Conservation (phyloP, 2,329 filamentous ascomycete genomes). For the Cordyceps militaris region DNA sequence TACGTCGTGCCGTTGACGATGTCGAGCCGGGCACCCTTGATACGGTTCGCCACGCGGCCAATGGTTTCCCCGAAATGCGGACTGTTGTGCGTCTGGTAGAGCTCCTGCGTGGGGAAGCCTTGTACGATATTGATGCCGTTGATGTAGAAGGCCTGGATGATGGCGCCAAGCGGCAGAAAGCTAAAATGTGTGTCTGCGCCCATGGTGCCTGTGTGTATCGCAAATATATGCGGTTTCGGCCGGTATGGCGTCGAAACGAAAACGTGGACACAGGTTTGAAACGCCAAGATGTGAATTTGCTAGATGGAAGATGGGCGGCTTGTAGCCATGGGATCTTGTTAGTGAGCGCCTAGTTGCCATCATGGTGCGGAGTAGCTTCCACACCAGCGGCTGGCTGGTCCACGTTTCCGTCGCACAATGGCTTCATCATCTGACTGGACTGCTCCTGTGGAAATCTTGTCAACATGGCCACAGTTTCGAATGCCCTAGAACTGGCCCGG, state of each 20-base stretch:
- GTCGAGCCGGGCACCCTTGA: slow-evolving; percentile 63
- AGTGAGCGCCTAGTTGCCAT: background rate
- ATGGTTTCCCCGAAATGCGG: slow-evolving; percentile 92
- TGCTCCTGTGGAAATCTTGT: background rate
- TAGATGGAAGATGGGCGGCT: slow-evolving; percentile 17
- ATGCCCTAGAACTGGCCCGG: background rate
- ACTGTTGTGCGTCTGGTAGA: slow-evolving; percentile 67
- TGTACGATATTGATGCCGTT: slow-evolving; percentile 81
- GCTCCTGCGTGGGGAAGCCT: slow-evolving; percentile 67
- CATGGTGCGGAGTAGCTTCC: slow-evolving; percentile 7
- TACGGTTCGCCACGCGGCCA: slow-evolving; percentile 75
- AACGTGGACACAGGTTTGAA: background rate
- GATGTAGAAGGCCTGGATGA: slow-evolving; percentile 74
- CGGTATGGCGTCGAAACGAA: background rate
- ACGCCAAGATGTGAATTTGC: background rate
- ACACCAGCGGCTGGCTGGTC: background rate
- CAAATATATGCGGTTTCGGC: background rate
- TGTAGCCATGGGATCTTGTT: background rate
- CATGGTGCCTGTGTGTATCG: background rate
- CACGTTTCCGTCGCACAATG: background rate
- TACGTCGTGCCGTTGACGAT: slow-evolving; percentile 67
- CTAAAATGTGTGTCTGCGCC: slow-evolving; percentile 43
- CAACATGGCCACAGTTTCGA: background rate
- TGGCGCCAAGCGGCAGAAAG: slow-evolving; percentile 70
- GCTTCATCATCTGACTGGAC: slow-evolving; percentile 7